Percentiles rank a stretch among this genome's conserved stretches.
Evolutionary conservation across 768 basidiomycete genomes (phyloP).

Genomic region (Lanmaoa rubissima): DNA sequence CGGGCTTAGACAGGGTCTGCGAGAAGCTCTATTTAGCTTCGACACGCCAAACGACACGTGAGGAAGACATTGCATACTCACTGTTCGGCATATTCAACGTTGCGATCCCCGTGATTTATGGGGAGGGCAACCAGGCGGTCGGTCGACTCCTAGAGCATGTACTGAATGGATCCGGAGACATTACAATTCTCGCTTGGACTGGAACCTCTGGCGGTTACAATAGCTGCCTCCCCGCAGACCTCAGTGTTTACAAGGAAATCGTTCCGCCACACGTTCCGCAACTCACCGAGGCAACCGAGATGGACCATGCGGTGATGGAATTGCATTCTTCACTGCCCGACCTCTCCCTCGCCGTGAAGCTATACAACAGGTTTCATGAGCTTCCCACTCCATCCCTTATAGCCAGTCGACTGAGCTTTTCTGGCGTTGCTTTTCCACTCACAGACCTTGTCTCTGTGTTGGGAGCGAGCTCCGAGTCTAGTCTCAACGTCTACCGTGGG

Average conservation of each 20-base stretch:
- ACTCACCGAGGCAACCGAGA: not conserved
- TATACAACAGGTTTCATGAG: not conserved
- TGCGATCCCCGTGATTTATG: no score
- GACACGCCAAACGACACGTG: not conserved
- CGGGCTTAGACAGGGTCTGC: constrained; percentile 1
- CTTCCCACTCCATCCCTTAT: not conserved
- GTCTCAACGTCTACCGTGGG: not conserved
- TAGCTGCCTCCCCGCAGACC: not conserved
- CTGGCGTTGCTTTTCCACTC: constrained; percentile 4
- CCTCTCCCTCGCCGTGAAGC: not conserved
- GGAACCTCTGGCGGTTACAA: not conserved
- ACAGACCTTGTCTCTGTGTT: not conserved
- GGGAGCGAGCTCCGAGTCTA: not conserved
- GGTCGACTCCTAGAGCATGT: constrained; percentile 10
- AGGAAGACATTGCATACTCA: no score
- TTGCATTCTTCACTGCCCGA: not conserved
- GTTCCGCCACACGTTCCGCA: not conserved
- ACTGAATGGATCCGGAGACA: not conserved
- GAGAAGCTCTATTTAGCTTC: constrained; percentile 14
- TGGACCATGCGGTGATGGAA: not conserved
- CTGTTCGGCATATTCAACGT: no score
- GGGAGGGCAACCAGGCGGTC: not conserved
- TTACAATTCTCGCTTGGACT: constrained; percentile 9
- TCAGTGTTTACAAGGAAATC: constrained; percentile 1
- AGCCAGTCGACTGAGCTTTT: not conserved